These are phyloP conservation scores for Gossypium lobatum DNA, from an alignment of 441 rosid genomes.

Conservation along the genomic window DNA sequence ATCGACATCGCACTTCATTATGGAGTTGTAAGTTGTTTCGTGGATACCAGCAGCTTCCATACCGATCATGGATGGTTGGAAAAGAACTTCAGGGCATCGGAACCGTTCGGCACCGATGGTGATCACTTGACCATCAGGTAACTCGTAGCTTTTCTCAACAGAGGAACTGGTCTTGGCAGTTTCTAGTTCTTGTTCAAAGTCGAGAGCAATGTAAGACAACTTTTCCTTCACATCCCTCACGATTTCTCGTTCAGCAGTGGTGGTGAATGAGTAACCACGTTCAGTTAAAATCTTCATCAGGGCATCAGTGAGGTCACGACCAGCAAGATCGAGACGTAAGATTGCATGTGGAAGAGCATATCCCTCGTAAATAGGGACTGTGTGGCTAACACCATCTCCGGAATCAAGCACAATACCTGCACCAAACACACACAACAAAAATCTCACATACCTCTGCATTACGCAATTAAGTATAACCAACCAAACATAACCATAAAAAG, in stretches of 20 bases:
- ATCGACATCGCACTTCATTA: slow-evolving; percentile 75
- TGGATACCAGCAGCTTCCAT: slow-evolving; percentile 76
- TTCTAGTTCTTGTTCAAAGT: slow-evolving; percentile 71
- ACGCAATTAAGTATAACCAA: background rate
- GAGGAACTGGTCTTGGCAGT: slow-evolving; percentile 57
- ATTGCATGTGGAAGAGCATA: slow-evolving; percentile 76
- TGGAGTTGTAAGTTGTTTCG: slow-evolving; percentile 73
- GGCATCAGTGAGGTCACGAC: slow-evolving; percentile 64
- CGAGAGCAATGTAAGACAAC: slow-evolving; percentile 65
- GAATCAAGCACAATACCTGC: slow-evolving; percentile 72
- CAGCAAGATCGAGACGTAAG: slow-evolving; percentile 71
- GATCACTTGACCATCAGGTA: slow-evolving; percentile 75
- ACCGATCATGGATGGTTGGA: slow-evolving; percentile 71
- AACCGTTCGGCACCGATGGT: slow-evolving; percentile 69
- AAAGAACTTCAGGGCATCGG: slow-evolving; percentile 76
- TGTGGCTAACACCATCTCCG: slow-evolving; percentile 85
- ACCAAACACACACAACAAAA: background rate
- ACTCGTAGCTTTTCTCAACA: slow-evolving; percentile 67
- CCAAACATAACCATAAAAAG: background rate
- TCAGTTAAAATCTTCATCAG: slow-evolving; percentile 72
- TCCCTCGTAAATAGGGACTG: slow-evolving; percentile 79
- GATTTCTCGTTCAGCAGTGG: slow-evolving; percentile 73
- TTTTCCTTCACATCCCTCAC: slow-evolving; percentile 82
- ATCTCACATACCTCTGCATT: background rate
- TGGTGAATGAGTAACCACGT: slow-evolving; percentile 76